Conservation (phyloP, 2,329 filamentous ascomycete genomes). For the Talaromyces marneffei region DNA sequence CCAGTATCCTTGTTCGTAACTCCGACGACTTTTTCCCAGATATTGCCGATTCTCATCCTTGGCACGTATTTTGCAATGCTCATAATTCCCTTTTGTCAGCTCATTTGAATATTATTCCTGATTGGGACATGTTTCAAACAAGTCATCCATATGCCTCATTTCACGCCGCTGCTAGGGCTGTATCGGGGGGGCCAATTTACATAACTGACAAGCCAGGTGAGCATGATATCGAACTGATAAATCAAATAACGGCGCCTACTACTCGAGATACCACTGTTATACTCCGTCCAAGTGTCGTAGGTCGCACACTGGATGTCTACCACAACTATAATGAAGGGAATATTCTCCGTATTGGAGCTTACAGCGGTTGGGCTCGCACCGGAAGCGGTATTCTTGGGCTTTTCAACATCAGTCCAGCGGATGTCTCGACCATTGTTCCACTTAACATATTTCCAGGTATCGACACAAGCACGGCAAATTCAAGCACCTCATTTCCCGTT, state of each 20-base stretch:
- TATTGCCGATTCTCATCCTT: slow-evolving; percentile 72
- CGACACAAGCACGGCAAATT: slow-evolving; percentile 31
- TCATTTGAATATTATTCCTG: slow-evolving; percentile 79
- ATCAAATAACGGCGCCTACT: slow-evolving; percentile 73
- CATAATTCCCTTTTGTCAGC: slow-evolving; percentile 79
- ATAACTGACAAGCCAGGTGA: slow-evolving; percentile 85
- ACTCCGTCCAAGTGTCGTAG: slow-evolving; percentile 69
- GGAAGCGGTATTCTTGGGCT: slow-evolving; percentile 74
- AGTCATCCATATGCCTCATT: slow-evolving; percentile 67
- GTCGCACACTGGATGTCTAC: slow-evolving; percentile 68
- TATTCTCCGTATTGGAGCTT: slow-evolving; percentile 72
- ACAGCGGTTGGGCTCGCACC: slow-evolving; percentile 61
- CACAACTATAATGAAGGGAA: slow-evolving; percentile 66
- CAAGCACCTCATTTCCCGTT: neutral
- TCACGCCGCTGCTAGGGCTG: slow-evolving; percentile 82
- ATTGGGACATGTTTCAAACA: slow-evolving; percentile 74
- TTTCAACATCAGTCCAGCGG: slow-evolving; percentile 68
- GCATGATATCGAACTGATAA: slow-evolving; percentile 69
- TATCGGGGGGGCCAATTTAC: slow-evolving; percentile 88
- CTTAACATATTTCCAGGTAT: slow-evolving; percentile 70
- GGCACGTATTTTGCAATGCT: slow-evolving; percentile 93
- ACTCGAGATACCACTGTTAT: slow-evolving; percentile 69
- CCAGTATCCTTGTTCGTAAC: slow-evolving; percentile 71
- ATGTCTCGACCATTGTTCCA: slow-evolving; percentile 63
- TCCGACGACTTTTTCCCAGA: slow-evolving; percentile 88